Evolutionary conservation across 352 stramenopile species (phyloP), one percentile per base, ranked within the genome.

Genomic region (Saprolegnia parasitica): DNA sequence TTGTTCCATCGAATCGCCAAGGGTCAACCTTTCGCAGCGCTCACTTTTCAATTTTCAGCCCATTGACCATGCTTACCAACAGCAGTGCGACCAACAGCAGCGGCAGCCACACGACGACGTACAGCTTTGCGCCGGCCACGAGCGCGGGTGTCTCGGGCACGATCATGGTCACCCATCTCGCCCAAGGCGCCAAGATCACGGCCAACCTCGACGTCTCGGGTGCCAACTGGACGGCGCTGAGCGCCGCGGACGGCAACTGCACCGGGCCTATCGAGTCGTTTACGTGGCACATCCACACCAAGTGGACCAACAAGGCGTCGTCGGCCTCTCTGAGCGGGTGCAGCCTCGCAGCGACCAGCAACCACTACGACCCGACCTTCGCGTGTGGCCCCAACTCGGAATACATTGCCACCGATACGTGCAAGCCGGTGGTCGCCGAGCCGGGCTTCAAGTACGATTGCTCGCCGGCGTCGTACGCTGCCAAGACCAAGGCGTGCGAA

Each of bases 291-390:
- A 87, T 84, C 67, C 76, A 84, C 67, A 73, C 78, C 68, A 83
- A 84, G 65, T 87, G 78, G 75, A 70, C 32, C 29, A 49, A 49
- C 29, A 15, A 16, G 35, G 15, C 13, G 29, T 66, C 20, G 13
- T 10, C 13, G 13, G 42, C 42, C n/a, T 77, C 74, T 49, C 77
- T 86, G 55, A 32, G 70, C 23, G 72, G 83, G 57, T 89, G 81
- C 58, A 72, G 54, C 1, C 72, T 84, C 55, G 21, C 45, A 0
- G 16, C 73, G 23, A 81, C 76, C 0, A 78, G 80, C 29, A 88
- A 87, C 72, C 78, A 84, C 72, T 88, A 87, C 72, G 80, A 88
- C 60, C 81, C 78, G 23, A 65, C 81, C n/a, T 73, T 74, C 20
- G 78, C 80, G 1, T 86, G 80, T 20, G 80, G 80, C 5, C 74